Conservation (phyloP, 768 basidiomycete species). For the Termitomyces sp. region DNA sequence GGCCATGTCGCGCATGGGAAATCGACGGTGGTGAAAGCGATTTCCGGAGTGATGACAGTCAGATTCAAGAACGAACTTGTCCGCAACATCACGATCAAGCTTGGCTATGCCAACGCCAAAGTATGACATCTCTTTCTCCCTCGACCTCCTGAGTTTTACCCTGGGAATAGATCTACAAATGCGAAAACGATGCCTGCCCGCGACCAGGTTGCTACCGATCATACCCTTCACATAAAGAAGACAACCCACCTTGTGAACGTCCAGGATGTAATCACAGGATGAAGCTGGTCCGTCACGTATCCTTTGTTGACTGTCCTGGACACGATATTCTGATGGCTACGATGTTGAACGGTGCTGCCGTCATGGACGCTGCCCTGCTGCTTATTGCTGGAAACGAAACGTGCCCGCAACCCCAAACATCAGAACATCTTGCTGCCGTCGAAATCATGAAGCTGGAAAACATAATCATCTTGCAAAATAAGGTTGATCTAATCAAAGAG, state of each 20-base stretch:
- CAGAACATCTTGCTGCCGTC: constrained; percentile 96
- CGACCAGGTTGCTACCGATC: constrained; percentile 93
- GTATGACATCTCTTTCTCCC: constrained; percentile 41
- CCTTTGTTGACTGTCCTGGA: constrained; percentile 96
- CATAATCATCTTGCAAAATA: constrained; percentile 98
- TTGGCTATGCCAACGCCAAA: constrained; percentile 99
- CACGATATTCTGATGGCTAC: constrained; percentile 99
- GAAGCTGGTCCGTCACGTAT: constrained; percentile 94
- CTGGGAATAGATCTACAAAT: constrained; percentile 86
- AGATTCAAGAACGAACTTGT: constrained; percentile 99
- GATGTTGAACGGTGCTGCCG: constrained; percentile 99
- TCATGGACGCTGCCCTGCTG: constrained; percentile 98
- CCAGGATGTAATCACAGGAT: constrained; percentile 88
- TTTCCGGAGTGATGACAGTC: constrained; percentile 97
- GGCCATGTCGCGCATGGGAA: constrained; percentile 99
- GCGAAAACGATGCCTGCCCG: constrained; percentile 90
- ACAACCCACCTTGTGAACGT: constrained; percentile 89
- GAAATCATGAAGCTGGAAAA: constrained; percentile 99
- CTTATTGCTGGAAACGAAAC: constrained; percentile 98
- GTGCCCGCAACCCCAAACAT: constrained; percentile 98
- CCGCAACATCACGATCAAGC: constrained; percentile 98
- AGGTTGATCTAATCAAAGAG: constrained; percentile 98
- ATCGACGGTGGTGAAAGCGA: constrained; percentile 96
- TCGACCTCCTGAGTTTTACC: constrained; percentile 16
- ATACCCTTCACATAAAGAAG: constrained; percentile 92